These are phyloP conservation scores for Patellaria atrata DNA, from an alignment of 495 filamentous ascomycete species.

Conservation along the genomic window DNA sequence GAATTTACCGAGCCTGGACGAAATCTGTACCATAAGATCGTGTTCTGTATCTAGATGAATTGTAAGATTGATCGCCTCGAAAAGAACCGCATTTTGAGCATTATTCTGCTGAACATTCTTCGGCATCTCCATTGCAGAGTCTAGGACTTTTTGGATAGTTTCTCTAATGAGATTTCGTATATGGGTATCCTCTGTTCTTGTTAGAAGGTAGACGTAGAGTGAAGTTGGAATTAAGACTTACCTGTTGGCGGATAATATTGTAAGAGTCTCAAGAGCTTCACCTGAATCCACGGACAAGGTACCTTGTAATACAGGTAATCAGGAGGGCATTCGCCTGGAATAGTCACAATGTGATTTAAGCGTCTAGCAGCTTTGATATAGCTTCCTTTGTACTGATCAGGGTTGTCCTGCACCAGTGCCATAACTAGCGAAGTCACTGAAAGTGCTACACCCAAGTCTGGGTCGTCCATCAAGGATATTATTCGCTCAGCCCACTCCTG, in stretches of 20 bases:
- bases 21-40: conserved; percentile 91
- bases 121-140: conserved; percentile 78
- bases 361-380: conserved; percentile 86
- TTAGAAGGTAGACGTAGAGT: too few relatives aligned
- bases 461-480: conserved; percentile 95
- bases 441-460: conserved; percentile 83
- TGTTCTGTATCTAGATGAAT: conserved; percentile 98
- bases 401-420: conserved; percentile 84
- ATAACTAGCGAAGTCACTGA: conserved; percentile 96
- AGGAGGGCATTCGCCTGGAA: conserved; percentile 70
- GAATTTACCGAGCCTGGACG: conserved; percentile 84
- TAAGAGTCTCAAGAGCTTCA: conserved; percentile 77
- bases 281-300: conserved; percentile 96
- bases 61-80: conserved; percentile 96
- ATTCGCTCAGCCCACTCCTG: conserved; percentile 96
- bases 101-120: conserved; percentile 99
- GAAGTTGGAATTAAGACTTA: conserved; percentile 31
- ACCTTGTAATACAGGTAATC: conserved; percentile 99
- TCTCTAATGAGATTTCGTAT: conserved; percentile 85
- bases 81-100: conserved; percentile 93
- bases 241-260: conserved; percentile 96
- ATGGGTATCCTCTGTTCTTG: conserved; percentile 64
- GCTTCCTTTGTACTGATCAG: conserved; percentile 82
- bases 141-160: conserved; percentile 77
- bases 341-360: conserved; percentile 73